phyloP scores from a whole-genome alignment of 352 stramenopile genomes.

The Phytophthora sojae region DNA sequence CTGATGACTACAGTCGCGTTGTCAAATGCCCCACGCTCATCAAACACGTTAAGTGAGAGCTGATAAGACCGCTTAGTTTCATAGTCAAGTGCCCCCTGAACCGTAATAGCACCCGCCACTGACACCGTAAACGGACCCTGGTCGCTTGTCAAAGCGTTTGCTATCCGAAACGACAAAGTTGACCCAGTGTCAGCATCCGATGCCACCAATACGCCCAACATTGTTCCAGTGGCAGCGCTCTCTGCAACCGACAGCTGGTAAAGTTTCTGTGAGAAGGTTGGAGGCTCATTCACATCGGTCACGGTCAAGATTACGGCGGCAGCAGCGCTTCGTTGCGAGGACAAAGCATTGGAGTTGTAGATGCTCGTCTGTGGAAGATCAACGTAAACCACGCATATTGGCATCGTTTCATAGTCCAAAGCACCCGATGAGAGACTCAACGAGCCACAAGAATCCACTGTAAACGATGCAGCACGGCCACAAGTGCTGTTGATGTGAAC shows the following conservation, averaged over 20 bases:
- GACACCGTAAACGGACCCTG: slow-evolving; percentile 29
- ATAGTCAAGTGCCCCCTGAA: slow-evolving; percentile 21
- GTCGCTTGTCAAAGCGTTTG: slow-evolving; percentile 2
- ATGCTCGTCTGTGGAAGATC: slow-evolving; percentile 8
- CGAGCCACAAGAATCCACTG: slow-evolving; percentile 24
- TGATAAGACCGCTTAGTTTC: slow-evolving; percentile 29
- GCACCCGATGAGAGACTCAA: slow-evolving; percentile 21
- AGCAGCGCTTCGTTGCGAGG: background rate
- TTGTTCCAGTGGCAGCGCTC: background rate
- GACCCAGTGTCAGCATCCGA: slow-evolving; percentile 19
- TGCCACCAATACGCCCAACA: slow-evolving; percentile 23
- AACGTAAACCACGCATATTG: slow-evolving; percentile 30
- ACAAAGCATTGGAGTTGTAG: slow-evolving; percentile 22
- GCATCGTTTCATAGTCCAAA: slow-evolving; percentile 38
- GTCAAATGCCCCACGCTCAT: slow-evolving; percentile 26
- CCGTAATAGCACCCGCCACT: slow-evolving; percentile 11
- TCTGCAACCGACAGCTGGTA: slow-evolving; percentile 34
- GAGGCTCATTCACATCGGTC: slow-evolving; percentile 33
- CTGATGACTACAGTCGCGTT: slow-evolving; percentile 36
- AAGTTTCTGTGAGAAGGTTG: slow-evolving; percentile 13
- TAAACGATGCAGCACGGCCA: slow-evolving; percentile 14
- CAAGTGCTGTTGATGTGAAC: slow-evolving; percentile 31
- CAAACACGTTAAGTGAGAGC: slow-evolving; percentile 18
- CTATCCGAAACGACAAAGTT: slow-evolving; percentile 17
- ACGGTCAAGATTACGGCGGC: slow-evolving; percentile 4